These are phyloP conservation scores for Colletotrichum ledebouriae DNA, from an alignment of 2,329 filamentous ascomycete species.

Conservation along the genomic window DNA sequence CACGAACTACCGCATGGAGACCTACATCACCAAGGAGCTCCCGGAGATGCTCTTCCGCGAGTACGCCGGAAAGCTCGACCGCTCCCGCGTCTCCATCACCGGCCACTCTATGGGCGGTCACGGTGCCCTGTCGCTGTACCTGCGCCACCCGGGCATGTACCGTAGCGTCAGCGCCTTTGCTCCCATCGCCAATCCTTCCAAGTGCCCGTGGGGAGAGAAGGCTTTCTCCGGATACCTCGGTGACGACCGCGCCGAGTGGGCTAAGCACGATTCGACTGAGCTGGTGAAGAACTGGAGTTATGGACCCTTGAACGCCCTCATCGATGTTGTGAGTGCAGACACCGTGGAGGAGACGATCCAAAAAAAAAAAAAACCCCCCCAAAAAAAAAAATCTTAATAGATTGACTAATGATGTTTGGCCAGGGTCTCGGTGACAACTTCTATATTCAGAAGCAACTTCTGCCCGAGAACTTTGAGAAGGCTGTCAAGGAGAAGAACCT, in stretches of 20 bases:
- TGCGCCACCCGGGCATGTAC: conserved; percentile 92
- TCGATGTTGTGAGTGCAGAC: conserved; percentile 80
- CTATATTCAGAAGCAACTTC: conserved; percentile 91
- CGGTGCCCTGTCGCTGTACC: conserved; percentile 90
- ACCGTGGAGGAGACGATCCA: neutral
- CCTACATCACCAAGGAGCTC: conserved; percentile 91
- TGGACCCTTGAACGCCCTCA: conserved; percentile 78
- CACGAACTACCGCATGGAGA: conserved; percentile 92
- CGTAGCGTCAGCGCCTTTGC: conserved; percentile 91
- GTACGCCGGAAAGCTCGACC: conserved; percentile 79
- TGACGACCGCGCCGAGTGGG: conserved; percentile 81
- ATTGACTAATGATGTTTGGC: neutral
- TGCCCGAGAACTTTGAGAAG: conserved; percentile 91
- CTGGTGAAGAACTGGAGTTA: conserved; percentile 80
- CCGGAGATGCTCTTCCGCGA: conserved; percentile 79
- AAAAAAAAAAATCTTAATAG: neutral
- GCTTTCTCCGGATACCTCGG: conserved; percentile 94
- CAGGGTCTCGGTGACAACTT: conserved; percentile 95
- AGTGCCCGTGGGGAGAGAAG: conserved; percentile 95
- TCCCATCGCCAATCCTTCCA: conserved; percentile 87
- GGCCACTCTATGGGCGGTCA: conserved; percentile 99
- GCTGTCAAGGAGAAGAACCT: conserved; percentile 83
- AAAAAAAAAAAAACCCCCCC: no score
- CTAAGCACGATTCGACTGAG: conserved; percentile 92
- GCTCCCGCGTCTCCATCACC: conserved; percentile 80